These are phyloP conservation scores for Excoecaria cochinchinensis DNA, from an alignment of 345 rosid genomes.

Conservation along the genomic window DNA sequence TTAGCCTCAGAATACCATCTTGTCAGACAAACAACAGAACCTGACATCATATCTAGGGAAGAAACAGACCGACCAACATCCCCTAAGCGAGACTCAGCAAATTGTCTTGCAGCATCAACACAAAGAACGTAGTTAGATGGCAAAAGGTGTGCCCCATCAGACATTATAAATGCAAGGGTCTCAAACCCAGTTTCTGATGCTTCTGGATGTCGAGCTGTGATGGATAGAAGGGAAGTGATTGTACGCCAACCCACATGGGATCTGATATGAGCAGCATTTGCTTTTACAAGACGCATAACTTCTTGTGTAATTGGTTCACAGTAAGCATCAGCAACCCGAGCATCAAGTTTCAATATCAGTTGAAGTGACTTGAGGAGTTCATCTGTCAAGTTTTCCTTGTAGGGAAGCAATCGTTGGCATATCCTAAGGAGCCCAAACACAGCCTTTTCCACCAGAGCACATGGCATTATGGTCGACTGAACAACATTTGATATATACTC, in stretches of 20 bases:
- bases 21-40: slow-evolving; percentile 60
- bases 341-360: slow-evolving; percentile 73
- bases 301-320: slow-evolving; percentile 74
- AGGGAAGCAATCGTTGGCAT: slow-evolving; percentile 72
- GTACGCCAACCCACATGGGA: slow-evolving; percentile 67
- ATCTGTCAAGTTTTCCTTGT: slow-evolving; percentile 69
- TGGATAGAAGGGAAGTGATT: slow-evolving; percentile 60
- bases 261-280: slow-evolving; percentile 67
- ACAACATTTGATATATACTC: slow-evolving; percentile 60
- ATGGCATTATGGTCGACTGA: slow-evolving; percentile 57
- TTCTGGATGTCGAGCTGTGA: slow-evolving; percentile 78
- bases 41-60: slow-evolving; percentile 65
- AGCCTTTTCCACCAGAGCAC: slow-evolving; percentile 62
- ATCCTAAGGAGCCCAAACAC: slow-evolving; percentile 71
- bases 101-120: slow-evolving; percentile 74
- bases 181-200: slow-evolving; percentile 72
- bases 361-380: slow-evolving; percentile 72
- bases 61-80: slow-evolving; percentile 51
- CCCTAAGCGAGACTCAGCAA: slow-evolving; percentile 71
- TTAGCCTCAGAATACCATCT: slow-evolving; percentile 66
- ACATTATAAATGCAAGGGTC: slow-evolving; percentile 59
- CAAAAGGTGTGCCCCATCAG: slow-evolving; percentile 56
- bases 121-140: slow-evolving; percentile 67
- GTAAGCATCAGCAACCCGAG: slow-evolving; percentile 73
- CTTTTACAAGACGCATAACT: slow-evolving; percentile 66